These are phyloP conservation scores for Volutella citrinella DNA, from an alignment of 2,329 filamentous ascomycete species.

Conservation along the genomic window DNA sequence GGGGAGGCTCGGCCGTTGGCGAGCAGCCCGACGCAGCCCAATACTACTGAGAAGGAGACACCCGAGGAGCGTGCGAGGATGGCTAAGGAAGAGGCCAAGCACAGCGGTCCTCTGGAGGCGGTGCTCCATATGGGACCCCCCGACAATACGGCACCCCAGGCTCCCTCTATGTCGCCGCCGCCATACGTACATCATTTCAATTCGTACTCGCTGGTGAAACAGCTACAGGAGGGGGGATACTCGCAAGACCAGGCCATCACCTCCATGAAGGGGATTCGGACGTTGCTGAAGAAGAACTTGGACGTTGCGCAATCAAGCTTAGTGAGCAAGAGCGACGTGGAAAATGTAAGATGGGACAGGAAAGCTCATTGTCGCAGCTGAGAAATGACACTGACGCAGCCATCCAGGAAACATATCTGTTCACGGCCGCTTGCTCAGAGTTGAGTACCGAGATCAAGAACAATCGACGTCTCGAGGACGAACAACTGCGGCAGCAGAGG, in stretches of 20 bases:
- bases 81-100: constrained; percentile 36
- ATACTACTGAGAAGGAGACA: constrained; percentile 9
- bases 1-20: no score
- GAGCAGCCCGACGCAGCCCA: constrained; percentile 6
- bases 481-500: constrained; percentile 78
- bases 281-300: constrained; percentile 73
- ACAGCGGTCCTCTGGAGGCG: constrained; percentile 48
- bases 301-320: constrained; percentile 75
- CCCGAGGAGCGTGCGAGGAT: constrained; percentile 24
- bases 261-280: constrained; percentile 88
- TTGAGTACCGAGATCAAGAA: constrained; percentile 83
- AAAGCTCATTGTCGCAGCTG: no score
- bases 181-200: constrained; percentile 96
- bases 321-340: constrained; percentile 87
- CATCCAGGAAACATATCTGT: constrained; percentile 81
- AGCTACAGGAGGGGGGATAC: constrained; percentile 73
- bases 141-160: constrained; percentile 41
- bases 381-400: no score
- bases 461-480: constrained; percentile 70
- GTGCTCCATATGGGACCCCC: constrained; percentile 47
- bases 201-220: constrained; percentile 82
- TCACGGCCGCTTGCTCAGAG: constrained; percentile 90
- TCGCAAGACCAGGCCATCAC: constrained; percentile 72
- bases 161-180: constrained; percentile 67
- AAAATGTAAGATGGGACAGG: constrained; percentile 60